A percentile compares a stretch with the other conserved stretches of the same genome.
Conservation (phyloP, 176 grass and related monocot genomes). For the Themeda triandra region DNA sequence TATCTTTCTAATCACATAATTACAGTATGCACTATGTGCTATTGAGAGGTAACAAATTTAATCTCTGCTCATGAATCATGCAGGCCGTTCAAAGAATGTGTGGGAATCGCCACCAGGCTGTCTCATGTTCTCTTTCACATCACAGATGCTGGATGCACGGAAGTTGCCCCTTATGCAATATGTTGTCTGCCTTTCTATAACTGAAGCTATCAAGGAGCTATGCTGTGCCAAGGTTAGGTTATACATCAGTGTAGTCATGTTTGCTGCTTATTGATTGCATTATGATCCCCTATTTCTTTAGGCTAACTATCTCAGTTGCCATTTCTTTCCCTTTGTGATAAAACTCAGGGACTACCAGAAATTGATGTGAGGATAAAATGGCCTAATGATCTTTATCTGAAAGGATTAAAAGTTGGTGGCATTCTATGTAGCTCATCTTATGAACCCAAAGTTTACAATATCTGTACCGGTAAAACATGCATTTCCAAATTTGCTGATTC, state of each 20-base stretch:
- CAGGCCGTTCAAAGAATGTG: constrained; percentile 73
- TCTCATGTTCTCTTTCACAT: constrained; percentile 89
- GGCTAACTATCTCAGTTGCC: not conserved
- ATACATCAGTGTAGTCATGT: not conserved
- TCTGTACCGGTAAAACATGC: no score
- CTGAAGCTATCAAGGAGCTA: constrained; percentile 70
- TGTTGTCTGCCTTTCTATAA: constrained; percentile 76
- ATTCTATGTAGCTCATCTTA: no score
- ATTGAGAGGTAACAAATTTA: not conserved
- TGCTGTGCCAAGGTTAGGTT: constrained; percentile 54
- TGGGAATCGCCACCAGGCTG: constrained; percentile 92
- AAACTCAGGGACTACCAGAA: constrained; percentile 59
- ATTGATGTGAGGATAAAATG: constrained; percentile 89
- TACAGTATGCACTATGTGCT: no score
- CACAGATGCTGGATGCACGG: constrained; percentile 64
- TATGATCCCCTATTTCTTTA: not conserved
- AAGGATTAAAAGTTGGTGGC: no score
- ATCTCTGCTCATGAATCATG: not conserved
- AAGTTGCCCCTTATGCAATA: constrained; percentile 91
- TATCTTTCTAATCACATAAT: not conserved
- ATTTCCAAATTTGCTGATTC: no score
- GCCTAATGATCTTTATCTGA: constrained; percentile 17
- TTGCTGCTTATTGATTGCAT: not conserved
- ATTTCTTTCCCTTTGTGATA: constrained; percentile 11
- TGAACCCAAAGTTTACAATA: no score